Base-by-base conservation (phyloP, 305 asterid genomes). In the Fraxinus xanthoxyloides region DNA sequence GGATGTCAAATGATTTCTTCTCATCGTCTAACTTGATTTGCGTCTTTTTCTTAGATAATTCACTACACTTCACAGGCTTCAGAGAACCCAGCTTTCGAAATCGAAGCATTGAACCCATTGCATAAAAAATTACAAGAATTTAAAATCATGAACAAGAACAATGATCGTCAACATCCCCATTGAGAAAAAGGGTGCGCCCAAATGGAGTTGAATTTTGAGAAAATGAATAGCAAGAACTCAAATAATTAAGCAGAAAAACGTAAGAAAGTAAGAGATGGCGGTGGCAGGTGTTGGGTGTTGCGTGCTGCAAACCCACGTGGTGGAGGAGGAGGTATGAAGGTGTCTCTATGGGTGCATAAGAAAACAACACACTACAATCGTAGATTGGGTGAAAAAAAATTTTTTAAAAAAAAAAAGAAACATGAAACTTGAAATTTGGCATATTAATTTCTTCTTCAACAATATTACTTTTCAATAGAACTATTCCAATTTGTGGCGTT, bases 91-190 rank as follows among this genome's bases (percentile, higher is more conserved):
- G 90, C 86, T 92, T 93, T 21, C 93, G 87, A 84, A 94, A 93
- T 89, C 93, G 85, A 30, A 91, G 88, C 77, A 88, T 84, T 24
- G 97, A 85, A 74, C 89, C 90, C 97, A 93, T 94, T 82, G 87
- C 63, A 65, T 48, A 56, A 56, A 72, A 51, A 38, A 46, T 76
- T 76, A 74, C 78, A 36, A 65, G 31, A 78, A 8, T 6, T 24
- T 36, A 36, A 51, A 80, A 70, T 63, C 85, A 83, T 86, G 28
- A 30, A 54, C 38, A 34, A 34, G 38, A 34, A 51, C 15, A 17
- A 83, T 19, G 21, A 63, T 32, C n/a, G 7, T 35, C 51, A 43
- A 70, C 31, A 85, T 74, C 35, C 36, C 72, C 75, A 12, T 46
- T 46, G n/a, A 46, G 56, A 46, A 46, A 46, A 13, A 3, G 19